Conservation (phyloP, 345 rosid genomes). For the Passiflora organensis region DNA sequence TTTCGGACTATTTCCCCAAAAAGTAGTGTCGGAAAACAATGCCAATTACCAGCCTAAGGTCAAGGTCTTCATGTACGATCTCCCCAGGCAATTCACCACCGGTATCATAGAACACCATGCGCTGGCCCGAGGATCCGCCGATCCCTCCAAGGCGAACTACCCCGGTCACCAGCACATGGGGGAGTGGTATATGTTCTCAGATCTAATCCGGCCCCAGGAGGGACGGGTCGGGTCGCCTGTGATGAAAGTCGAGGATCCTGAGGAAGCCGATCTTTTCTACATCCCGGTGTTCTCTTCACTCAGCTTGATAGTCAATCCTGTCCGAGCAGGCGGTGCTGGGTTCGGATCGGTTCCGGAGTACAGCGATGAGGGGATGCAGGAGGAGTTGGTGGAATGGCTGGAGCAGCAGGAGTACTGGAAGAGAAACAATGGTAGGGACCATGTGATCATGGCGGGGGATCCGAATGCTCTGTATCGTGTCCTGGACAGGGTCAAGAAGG, state of each 20-base stretch:
- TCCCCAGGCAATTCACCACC: conserved; percentile 69
- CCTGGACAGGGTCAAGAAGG: conserved; percentile 60
- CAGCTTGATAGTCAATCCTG: conserved; percentile 63
- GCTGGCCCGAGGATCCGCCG: conserved; percentile 63
- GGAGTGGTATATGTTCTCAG: conserved; percentile 86
- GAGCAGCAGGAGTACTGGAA: conserved; percentile 75
- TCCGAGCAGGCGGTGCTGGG: conserved; percentile 25
- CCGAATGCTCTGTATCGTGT: conserved; percentile 77
- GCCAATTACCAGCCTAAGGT: conserved; percentile 13
- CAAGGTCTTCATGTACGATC: conserved; percentile 72
- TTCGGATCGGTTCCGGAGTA: conserved; percentile 40
- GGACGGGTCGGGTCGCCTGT: conserved; percentile 66
- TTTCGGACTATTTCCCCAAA: conserved; percentile 3
- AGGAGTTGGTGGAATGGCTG: conserved; percentile 71
- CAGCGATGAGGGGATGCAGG: conserved; percentile 89
- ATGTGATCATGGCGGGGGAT: conserved; percentile 77
- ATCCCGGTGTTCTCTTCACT: conserved; percentile 86
- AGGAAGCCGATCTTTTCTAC: conserved; percentile 79
- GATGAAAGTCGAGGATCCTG: conserved; percentile 54
- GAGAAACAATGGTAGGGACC: conserved; percentile 72
- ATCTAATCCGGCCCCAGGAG: conserved; percentile 48
- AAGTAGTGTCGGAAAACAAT: too few relatives aligned
- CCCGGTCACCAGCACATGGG: conserved; percentile 99
- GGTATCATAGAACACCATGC: conserved; percentile 74
- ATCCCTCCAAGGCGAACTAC: conserved; percentile 49